Conservation (phyloP, 371 early-diverging fungal genomes). For the Rhizopus delemar region DNA sequence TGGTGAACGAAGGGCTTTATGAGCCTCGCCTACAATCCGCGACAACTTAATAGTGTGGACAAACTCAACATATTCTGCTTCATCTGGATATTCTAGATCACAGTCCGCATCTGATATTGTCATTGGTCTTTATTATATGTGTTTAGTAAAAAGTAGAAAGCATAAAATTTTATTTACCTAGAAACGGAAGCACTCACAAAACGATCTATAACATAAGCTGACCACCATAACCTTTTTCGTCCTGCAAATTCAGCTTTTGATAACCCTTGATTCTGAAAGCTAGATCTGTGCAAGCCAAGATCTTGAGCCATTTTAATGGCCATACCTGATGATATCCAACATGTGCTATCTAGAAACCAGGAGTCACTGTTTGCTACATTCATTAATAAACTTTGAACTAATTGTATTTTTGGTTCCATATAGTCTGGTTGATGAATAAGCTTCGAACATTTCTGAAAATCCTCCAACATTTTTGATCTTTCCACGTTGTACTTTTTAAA, state of each 20-base stretch:
- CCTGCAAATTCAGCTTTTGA: conserved; percentile 24
- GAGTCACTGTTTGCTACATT: conserved; percentile 22
- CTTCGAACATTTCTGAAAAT: conserved; percentile 13
- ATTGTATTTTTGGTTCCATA: conserved; percentile 31
- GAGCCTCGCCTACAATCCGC: conserved; percentile 37
- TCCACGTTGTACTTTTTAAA: conserved; percentile 28
- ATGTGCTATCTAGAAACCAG: conserved; percentile 35
- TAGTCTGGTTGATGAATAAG: conserved; percentile 18
- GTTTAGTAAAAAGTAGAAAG: neutral
- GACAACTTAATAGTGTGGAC: conserved; percentile 31
- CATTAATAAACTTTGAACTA: conserved; percentile 35
- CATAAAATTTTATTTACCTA: conserved; percentile 27
- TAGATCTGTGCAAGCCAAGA: conserved; percentile 45
- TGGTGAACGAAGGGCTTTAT: conserved; percentile 37
- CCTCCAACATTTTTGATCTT: conserved; percentile 14
- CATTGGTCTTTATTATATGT: conserved; percentile 29
- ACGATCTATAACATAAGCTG: conserved; percentile 44
- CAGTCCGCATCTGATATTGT: conserved; percentile 48
- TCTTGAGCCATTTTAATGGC: conserved; percentile 53
- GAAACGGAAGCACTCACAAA: conserved; percentile 47
- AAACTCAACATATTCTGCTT: conserved; percentile 21
- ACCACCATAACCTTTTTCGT: conserved; percentile 48
- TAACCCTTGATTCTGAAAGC: conserved; percentile 22
- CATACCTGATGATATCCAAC: conserved; percentile 43
- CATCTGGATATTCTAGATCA: conserved; percentile 36